Percentiles rank a stretch among this genome's conserved stretches.
Evolutionary conservation across 2,329 filamentous ascomycete genomes (phyloP).

Genomic region (Fusarium heterosporum): DNA sequence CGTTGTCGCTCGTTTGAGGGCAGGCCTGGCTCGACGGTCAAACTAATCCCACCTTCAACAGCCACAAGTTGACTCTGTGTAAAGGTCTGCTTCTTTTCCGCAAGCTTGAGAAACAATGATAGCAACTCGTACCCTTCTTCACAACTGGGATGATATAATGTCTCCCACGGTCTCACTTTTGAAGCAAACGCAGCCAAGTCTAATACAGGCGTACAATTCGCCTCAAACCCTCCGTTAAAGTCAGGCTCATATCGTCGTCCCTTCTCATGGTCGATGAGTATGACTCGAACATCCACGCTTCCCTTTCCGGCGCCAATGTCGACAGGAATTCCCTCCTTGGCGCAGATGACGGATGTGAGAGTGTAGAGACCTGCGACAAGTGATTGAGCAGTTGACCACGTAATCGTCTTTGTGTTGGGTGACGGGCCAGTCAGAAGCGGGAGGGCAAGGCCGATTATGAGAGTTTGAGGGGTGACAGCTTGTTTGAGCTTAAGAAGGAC

Average conservation of each 20-base stretch:
- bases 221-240: slow-evolving; percentile 53
- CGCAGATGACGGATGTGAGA: slow-evolving; percentile 78
- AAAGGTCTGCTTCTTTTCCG: slow-evolving; percentile 61
- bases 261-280: slow-evolving; percentile 75
- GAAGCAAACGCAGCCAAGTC: slow-evolving; percentile 65
- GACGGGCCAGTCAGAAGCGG: slow-evolving; percentile 68
- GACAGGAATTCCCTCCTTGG: slow-evolving; percentile 69
- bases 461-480: slow-evolving; percentile 48
- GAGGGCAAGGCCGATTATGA: slow-evolving; percentile 70
- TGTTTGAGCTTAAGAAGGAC: slow-evolving; percentile 62
- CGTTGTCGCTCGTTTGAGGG: slow-evolving; percentile 5
- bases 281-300: slow-evolving; percentile 79
- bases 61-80: slow-evolving; percentile 62
- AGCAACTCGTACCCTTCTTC: slow-evolving; percentile 73
- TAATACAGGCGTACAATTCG: slow-evolving; percentile 61
- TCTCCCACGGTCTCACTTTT: slow-evolving; percentile 69
- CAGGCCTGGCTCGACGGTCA: slow-evolving; percentile 45
- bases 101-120: slow-evolving; percentile 59
- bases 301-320: slow-evolving; percentile 67
- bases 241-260: slow-evolving; percentile 50
- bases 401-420: slow-evolving; percentile 56
- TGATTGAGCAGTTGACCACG: slow-evolving; percentile 77
- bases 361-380: slow-evolving; percentile 82
- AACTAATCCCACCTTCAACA: slow-evolving; percentile 64
- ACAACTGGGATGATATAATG: slow-evolving; percentile 73